Evolutionary conservation across 2,329 filamentous ascomycete genomes (phyloP), one percentile per base, ranked within the genome.

Genomic region (Microdochium nivale): DNA sequence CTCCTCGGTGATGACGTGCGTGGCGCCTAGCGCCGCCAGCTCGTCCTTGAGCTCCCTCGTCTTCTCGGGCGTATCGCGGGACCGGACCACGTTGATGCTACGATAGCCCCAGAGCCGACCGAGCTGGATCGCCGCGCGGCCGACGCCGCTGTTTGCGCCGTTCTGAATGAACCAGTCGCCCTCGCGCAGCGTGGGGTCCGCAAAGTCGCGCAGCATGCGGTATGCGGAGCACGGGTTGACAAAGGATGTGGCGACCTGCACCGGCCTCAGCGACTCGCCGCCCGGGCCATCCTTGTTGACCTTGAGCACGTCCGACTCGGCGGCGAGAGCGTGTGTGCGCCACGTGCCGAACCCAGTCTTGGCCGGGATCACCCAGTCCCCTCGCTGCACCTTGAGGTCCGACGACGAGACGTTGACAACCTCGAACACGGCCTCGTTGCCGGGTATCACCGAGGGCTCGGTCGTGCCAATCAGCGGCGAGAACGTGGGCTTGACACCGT

Each of bases 141-240:
- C 94, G 16, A 99, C 94, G 11, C 90, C 94, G 43, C 84, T 90
- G 70, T 99, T 99, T 37, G 92, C 94, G 8, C 92, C 94, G 66
- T 99, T 99, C 70, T 99, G 94, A 47, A 99, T 84, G 65, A 96
- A 89, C 91, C 92, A 99, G 52, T 95, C 86, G 51, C 91, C 88
- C n/a, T 83, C 80, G 51, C 72, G 72, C 48, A 78, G 58, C 2
- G 69, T 71, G 11, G 74, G 66, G 50, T 71, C 68, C 53, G 73
- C 72, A 63, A 92, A 96, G 65, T 92, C 88, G 52, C 84, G 83
- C 53, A 99, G 78, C 84, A 99, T 95, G 51, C 91, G 83, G 71
- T 95, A 97, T 2, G 94, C 94, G 1, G 90, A 95, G 67, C 89
- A 91, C 1, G 94, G 94, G 68, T 99, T 99, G 43, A 99, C 88